Percentiles rank a stretch among this genome's conserved stretches.
Conservation (phyloP, 2,329 filamentous ascomycete species). For the Pyricularia sp. region DNA sequence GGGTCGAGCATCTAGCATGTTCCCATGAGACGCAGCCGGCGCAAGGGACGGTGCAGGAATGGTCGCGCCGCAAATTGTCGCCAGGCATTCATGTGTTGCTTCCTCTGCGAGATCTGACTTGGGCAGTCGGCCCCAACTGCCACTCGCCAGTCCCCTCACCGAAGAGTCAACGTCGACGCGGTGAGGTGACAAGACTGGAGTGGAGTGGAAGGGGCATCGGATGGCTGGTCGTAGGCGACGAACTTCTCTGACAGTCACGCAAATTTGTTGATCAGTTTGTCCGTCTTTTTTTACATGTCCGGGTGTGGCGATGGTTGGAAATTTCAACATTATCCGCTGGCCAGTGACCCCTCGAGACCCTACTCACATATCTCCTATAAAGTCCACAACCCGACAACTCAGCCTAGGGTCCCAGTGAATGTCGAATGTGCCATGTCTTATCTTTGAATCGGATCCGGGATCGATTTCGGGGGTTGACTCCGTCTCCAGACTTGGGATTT, state of each 20-base stretch:
- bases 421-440: neutral
- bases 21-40: constrained; percentile 10
- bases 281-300: neutral
- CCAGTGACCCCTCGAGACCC: neutral
- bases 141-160: neutral
- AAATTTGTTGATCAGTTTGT: neutral
- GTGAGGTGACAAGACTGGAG: neutral
- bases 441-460: neutral
- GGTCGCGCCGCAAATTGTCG: constrained; percentile 37
- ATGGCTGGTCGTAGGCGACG: neutral
- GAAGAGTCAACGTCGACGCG: constrained; percentile 8
- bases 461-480: neutral
- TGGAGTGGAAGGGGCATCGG: neutral
- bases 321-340: neutral
- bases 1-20: neutral
- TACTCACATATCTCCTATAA: neutral
- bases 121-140: neutral
- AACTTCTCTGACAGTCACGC: neutral
- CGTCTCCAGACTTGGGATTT: neutral
- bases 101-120: neutral
- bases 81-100: constrained; percentile 27
- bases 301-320: neutral
- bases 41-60: neutral
- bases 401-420: neutral
- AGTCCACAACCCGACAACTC: neutral